A percentile compares a stretch with the other conserved stretches of the same genome.
phyloP scores from a whole-genome alignment of 345 rosid genomes.

The Gossypium raimondii region DNA sequence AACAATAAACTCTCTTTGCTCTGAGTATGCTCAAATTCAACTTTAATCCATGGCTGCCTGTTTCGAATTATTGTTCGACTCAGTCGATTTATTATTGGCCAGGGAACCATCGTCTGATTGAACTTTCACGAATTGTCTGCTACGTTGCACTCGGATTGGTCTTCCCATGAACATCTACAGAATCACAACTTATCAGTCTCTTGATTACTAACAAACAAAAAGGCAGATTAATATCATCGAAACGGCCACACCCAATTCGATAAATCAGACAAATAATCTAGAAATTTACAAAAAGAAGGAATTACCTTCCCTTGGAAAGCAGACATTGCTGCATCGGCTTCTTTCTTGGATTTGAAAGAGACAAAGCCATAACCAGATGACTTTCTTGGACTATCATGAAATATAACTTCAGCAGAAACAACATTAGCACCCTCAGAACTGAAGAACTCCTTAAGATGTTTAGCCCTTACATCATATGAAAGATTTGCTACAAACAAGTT shows the following conservation, averaged over 20 bases:
- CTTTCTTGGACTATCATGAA: constrained; percentile 67
- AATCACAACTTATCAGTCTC: constrained; percentile 1
- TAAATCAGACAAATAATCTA: constrained; percentile 12
- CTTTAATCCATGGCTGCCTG: constrained; percentile 17
- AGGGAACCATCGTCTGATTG: constrained; percentile 39
- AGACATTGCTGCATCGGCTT: constrained; percentile 59
- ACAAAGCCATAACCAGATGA: constrained; percentile 83
- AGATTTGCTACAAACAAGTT: constrained; percentile 69
- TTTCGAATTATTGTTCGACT: constrained; percentile 30
- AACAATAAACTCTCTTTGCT: constrained; percentile 15
- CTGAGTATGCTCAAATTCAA: constrained; percentile 18
- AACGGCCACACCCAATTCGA: neutral
- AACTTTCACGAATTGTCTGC: constrained; percentile 68
- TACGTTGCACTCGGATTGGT: constrained; percentile 59
- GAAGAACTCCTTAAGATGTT: constrained; percentile 69
- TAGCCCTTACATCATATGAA: constrained; percentile 57
- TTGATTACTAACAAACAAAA: neutral
- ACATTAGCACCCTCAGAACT: constrained; percentile 42
- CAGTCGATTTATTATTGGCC: constrained; percentile 36
- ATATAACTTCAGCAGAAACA: constrained; percentile 62
- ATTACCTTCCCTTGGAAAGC: constrained; percentile 69
- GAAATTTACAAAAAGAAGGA: neutral
- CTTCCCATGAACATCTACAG: constrained; percentile 68
- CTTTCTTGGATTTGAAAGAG: constrained; percentile 67
- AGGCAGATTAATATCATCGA: neutral